Conservation (phyloP, 2,329 filamentous ascomycete genomes). For the Madurella mycetomatis region DNA sequence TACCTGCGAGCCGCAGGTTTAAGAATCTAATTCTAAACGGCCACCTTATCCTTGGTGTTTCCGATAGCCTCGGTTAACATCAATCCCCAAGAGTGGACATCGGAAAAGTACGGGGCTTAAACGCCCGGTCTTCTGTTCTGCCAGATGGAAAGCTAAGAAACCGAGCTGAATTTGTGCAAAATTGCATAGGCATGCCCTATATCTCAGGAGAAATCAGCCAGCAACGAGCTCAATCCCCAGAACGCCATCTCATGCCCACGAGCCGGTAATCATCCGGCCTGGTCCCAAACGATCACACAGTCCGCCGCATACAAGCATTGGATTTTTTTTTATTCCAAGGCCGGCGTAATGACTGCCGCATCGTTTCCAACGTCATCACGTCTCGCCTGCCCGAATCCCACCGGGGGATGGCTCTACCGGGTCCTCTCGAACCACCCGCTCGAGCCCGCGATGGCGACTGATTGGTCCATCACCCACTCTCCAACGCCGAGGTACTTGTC, state of each 20-base stretch:
- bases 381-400: not conserved
- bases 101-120: not conserved
- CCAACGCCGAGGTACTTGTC: conserved; percentile 91
- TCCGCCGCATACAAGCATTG: conserved; percentile 2
- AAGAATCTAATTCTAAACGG: too few species aligned
- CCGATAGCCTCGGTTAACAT: conserved; percentile 9
- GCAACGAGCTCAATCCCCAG: conserved; percentile 3
- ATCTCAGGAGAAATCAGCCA: conserved; percentile 1
- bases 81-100: not conserved
- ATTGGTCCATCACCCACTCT: conserved; percentile 98
- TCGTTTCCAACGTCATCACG: not conserved
- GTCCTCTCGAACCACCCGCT: conserved; percentile 89
- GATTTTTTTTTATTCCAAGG: conserved; percentile 1
- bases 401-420: conserved; percentile 48
- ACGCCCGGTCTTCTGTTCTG: not conserved
- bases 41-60: not conserved
- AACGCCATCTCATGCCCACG: conserved; percentile 12
- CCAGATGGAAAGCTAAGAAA: not conserved
- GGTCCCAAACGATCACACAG: not conserved
- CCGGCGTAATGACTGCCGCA: not conserved
- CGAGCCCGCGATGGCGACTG: conserved; percentile 82
- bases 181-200: not conserved
- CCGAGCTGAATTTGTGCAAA: conserved; percentile 3
- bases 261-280: not conserved
- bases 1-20: not conserved